Percentiles rank a stretch among this genome's conserved stretches.
Evolutionary conservation across 2,329 filamentous ascomycete species (phyloP).

Genomic region (Podosphaera fusca): DNA sequence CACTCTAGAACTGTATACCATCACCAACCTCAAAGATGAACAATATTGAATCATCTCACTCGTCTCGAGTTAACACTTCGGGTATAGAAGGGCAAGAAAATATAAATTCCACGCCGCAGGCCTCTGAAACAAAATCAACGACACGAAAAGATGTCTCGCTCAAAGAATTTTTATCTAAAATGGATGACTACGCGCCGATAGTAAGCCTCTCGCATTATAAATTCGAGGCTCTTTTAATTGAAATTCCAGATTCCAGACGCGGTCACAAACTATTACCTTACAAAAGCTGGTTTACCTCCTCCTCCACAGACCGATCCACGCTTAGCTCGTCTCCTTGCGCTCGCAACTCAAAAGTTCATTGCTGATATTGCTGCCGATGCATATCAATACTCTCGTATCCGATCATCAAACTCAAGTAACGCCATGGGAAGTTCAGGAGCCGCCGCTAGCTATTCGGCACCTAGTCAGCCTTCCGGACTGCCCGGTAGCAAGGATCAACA

Average conservation of each 20-base stretch:
- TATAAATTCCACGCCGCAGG: slow-evolving; percentile 23
- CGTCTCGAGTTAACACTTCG: slow-evolving; percentile 12
- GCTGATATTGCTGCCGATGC: slow-evolving; percentile 92
- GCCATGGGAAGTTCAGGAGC: slow-evolving; percentile 71
- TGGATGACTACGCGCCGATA: slow-evolving; percentile 96
- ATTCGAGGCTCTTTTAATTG: slow-evolving; percentile 1
- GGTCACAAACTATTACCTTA: slow-evolving; percentile 95
- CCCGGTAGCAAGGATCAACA: slow-evolving; percentile 30
- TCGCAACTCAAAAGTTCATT: slow-evolving; percentile 98
- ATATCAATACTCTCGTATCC: slow-evolving; percentile 92
- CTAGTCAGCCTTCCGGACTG: slow-evolving; percentile 36
- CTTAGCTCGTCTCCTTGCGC: slow-evolving; percentile 75
- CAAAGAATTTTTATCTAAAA: slow-evolving; percentile 81
- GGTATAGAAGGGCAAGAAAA: slow-evolving; percentile 11
- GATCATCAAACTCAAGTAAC: slow-evolving; percentile 83
- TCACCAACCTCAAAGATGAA: slow-evolving; percentile 9
- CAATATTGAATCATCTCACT: slow-evolving; percentile 15
- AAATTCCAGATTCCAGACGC: slow-evolving; percentile 67
- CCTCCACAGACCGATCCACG: slow-evolving; percentile 77
- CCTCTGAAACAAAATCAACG: slow-evolving; percentile 38
- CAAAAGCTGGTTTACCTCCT: slow-evolving; percentile 78
- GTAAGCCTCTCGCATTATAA: slow-evolving; percentile 28
- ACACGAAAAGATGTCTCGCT: slow-evolving; percentile 80
- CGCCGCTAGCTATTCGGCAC: slow-evolving; percentile 42
- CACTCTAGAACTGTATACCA: neutral